Evolutionary conservation across 306 rosid species (phyloP).

Genomic region (Fagus crenata): DNA sequence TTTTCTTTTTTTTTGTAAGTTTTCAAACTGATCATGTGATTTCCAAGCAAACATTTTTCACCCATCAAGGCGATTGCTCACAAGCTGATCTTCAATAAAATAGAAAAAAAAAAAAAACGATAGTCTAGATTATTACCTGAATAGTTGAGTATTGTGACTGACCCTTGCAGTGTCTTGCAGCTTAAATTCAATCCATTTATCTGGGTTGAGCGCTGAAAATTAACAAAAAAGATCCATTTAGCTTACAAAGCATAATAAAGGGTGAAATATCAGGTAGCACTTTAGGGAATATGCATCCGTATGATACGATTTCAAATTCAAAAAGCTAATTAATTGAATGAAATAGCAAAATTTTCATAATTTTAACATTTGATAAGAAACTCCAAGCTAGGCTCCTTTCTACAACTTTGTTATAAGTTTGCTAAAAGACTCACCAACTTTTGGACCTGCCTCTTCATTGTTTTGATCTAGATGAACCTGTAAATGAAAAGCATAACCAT

Average conservation of each 20-base stretch:
- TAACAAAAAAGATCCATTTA: conserved; percentile 9
- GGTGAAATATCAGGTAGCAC: neutral
- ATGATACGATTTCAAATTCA: neutral
- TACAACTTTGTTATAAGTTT: neutral
- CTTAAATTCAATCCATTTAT: conserved; percentile 81
- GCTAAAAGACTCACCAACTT: conserved; percentile 48
- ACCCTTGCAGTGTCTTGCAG: conserved; percentile 90
- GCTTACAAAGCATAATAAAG: neutral
- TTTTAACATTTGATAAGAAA: neutral
- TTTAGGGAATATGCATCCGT: conserved; percentile 4
- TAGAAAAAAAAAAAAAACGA: too few species aligned
- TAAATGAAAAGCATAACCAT: conserved; percentile 17
- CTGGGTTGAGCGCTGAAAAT: conserved; percentile 66
- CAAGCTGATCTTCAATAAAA: neutral
- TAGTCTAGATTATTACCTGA: conserved; percentile 48
- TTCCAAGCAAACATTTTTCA: neutral
- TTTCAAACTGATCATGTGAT: neutral
- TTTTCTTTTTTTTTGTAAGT: too few species aligned
- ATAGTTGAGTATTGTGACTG: conserved; percentile 75
- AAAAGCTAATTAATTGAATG: neutral
- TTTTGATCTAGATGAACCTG: conserved; percentile 56
- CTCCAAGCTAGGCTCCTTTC: neutral
- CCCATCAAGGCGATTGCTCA: neutral
- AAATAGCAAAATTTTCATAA: neutral
- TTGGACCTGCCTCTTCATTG: conserved; percentile 43